A percentile compares a stretch with the other conserved stretches of the same genome.
Conservation (phyloP, 108 stramenopile genomes). For the Fragilaria crotonensis region DNA sequence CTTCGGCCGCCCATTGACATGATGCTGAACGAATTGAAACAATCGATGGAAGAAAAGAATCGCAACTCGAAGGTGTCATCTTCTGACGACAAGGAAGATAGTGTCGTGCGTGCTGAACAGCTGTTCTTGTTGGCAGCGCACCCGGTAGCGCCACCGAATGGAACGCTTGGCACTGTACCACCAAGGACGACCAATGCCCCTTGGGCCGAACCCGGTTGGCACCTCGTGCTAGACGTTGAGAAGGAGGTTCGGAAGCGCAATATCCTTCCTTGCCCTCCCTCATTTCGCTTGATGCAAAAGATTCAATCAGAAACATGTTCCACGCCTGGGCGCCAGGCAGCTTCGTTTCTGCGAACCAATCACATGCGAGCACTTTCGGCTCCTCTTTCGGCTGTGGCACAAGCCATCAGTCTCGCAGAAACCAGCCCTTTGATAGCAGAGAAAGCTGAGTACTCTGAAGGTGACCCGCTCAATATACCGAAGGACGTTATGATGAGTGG, state of each 20-base stretch:
- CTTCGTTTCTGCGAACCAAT: conserved; percentile 21
- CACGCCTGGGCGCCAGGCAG: conserved; percentile 40
- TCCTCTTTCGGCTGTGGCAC: conserved; percentile 29
- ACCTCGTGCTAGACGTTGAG: conserved; percentile 27
- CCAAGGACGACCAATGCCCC: conserved; percentile 14
- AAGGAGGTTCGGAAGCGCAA: not conserved
- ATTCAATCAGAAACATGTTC: conserved; percentile 39
- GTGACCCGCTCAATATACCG: conserved; percentile 19
- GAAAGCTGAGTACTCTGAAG: conserved; percentile 5
- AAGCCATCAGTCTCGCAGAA: conserved; percentile 41
- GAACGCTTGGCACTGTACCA: conserved; percentile 4
- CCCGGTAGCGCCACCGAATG: conserved; percentile 18
- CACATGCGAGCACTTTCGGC: conserved; percentile 23
- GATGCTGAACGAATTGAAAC: conserved; percentile 15
- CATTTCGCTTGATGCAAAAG: conserved; percentile 17
- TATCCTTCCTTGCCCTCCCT: conserved; percentile 28
- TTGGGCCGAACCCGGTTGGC: conserved; percentile 59
- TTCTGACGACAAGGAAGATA: conserved; percentile 1
- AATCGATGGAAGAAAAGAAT: not conserved
- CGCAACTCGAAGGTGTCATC: not conserved
- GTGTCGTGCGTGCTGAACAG: conserved; percentile 25
- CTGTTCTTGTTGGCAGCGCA: conserved; percentile 28
- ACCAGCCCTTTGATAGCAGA: conserved; percentile 16
- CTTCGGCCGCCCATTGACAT: conserved; percentile 28
- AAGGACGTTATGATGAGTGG: conserved; percentile 13